phyloP scores from a whole-genome alignment of 176 grass and related monocot genomes.

The Rhynchospora pubera region DNA sequence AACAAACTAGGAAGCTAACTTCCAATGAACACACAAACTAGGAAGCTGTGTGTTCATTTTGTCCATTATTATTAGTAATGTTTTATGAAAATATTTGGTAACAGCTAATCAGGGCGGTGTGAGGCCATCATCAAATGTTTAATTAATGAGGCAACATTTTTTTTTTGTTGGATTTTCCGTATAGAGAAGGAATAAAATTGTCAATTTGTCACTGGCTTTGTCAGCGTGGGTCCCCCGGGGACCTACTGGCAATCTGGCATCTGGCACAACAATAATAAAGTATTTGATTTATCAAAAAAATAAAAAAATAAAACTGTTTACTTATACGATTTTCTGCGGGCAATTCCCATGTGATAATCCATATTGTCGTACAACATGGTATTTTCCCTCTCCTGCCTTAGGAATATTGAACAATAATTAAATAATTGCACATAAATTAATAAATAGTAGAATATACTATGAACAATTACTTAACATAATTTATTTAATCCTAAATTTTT shows the following conservation, averaged over 20 bases:
- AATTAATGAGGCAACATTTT: neutral
- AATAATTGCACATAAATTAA: no score
- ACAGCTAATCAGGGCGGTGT: no score
- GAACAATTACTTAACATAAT: no score
- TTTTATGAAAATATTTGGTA: no score
- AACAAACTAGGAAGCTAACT: no score
- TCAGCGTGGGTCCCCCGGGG: neutral
- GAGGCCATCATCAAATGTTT: no score
- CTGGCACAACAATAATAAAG: neutral
- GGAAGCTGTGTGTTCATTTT: no score
- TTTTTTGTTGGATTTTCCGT: neutral
- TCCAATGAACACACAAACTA: no score
- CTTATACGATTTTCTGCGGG: neutral
- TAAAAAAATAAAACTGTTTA: neutral
- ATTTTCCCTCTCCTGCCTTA: neutral
- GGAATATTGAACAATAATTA: neutral
- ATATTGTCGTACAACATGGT: neutral
- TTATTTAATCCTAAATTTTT: no score
- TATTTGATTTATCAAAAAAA: no score
- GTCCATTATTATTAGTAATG: neutral
- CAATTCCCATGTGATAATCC: neutral
- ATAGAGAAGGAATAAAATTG: neutral
- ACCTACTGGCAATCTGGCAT: no score
- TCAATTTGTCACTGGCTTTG: neutral
- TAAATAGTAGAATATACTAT: no score